phyloP scores from a whole-genome alignment of 306 rosid genomes.

The Bauhinia variegata region DNA sequence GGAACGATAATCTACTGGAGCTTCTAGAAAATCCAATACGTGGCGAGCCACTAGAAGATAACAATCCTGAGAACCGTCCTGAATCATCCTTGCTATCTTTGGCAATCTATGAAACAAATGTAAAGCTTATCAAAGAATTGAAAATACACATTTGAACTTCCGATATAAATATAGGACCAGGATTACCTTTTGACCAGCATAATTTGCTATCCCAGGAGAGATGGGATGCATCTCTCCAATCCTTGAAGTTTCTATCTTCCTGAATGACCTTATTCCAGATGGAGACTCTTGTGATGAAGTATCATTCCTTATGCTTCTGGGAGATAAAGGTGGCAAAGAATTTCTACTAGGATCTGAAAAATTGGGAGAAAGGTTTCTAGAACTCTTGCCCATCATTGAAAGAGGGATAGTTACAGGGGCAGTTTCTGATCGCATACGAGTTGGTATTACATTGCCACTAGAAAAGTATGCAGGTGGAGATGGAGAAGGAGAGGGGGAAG shows the following conservation, averaged over 20 bases:
- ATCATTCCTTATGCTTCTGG: conserved; percentile 63
- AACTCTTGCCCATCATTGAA: conserved; percentile 50
- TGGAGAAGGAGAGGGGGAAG: conserved; percentile 74
- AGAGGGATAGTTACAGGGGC: conserved; percentile 84
- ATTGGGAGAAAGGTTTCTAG: conserved; percentile 70
- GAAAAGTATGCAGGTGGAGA: conserved; percentile 64
- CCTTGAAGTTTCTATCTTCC: conserved; percentile 67
- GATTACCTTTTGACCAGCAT: conserved; percentile 65
- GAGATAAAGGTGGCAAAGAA: conserved; percentile 79
- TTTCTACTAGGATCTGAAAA: conserved; percentile 75
- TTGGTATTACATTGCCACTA: conserved; percentile 49
- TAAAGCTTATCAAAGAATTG: conserved; percentile 38
- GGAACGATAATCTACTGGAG: conserved; percentile 85
- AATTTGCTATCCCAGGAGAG: conserved; percentile 42
- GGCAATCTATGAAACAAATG: conserved; percentile 49
- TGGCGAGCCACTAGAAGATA: conserved; percentile 87
- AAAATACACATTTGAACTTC: conserved; percentile 28
- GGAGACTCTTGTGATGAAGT: conserved; percentile 77
- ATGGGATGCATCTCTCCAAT: conserved; percentile 51
- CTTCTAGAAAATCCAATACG: conserved; percentile 80
- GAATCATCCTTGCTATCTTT: conserved; percentile 84
- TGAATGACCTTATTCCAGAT: conserved; percentile 71
- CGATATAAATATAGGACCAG: conserved; percentile 30
- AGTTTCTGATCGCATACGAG: conserved; percentile 64
- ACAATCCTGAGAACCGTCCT: conserved; percentile 79